Conservation (phyloP, 2,329 filamentous ascomycete species). For the Aspergillus costaricaensis region DNA sequence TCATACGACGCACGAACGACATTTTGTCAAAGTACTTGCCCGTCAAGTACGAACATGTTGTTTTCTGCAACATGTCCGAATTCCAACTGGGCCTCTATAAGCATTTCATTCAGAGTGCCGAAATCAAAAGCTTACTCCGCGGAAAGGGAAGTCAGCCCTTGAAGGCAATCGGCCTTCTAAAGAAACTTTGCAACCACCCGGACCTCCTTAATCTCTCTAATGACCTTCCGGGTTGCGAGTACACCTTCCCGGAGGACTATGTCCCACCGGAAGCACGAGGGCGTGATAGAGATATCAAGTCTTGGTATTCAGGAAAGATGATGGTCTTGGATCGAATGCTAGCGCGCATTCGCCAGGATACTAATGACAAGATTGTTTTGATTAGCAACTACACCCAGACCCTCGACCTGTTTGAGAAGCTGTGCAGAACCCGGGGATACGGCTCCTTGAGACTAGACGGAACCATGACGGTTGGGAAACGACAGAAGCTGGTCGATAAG, state of each 20-base stretch:
- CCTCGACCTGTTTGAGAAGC: slow-evolving; percentile 86
- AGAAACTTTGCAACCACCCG: slow-evolving; percentile 98
- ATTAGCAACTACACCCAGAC: slow-evolving; percentile 99
- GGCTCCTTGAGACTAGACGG: slow-evolving; percentile 88
- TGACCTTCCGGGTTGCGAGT: slow-evolving; percentile 85
- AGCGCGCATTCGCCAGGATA: slow-evolving; percentile 89
- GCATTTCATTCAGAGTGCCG: slow-evolving; percentile 92
- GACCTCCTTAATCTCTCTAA: slow-evolving; percentile 81
- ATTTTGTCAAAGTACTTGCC: slow-evolving; percentile 96
- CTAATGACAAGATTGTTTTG: slow-evolving; percentile 97
- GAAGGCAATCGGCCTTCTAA: slow-evolving; percentile 93
- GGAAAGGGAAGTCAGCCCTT: slow-evolving; percentile 95
- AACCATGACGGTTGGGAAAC: slow-evolving; percentile 96
- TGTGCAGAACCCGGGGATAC: slow-evolving; percentile 83
- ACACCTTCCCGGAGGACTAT: slow-evolving; percentile 80
- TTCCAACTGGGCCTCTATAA: slow-evolving; percentile 96
- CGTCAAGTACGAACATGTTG: slow-evolving; percentile 98
- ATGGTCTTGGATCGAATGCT: slow-evolving; percentile 97
- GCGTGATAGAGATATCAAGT: slow-evolving; percentile 85
- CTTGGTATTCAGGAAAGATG: slow-evolving; percentile 99
- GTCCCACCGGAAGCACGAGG: slow-evolving; percentile 84
- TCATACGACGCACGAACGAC: slow-evolving; percentile 96
- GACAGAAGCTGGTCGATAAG: slow-evolving; percentile 93
- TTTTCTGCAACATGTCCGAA: slow-evolving; percentile 91
- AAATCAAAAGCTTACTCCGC: slow-evolving; percentile 86